Evolutionary conservation across 306 rosid genomes (phyloP), one percentile per base, ranked within the genome.

Genomic region (Glycine latifolia): DNA sequence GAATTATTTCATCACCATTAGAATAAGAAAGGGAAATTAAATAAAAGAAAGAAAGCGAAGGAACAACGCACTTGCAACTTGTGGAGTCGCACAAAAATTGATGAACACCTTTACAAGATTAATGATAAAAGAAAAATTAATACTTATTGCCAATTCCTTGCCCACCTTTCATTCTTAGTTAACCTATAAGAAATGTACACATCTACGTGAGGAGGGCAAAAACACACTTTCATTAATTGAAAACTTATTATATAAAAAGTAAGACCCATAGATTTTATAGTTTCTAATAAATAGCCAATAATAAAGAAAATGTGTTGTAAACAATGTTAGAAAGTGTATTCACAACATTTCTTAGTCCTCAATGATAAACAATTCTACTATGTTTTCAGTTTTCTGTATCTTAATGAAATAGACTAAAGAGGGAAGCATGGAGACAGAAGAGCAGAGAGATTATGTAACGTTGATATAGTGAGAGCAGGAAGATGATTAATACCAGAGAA

Each of bases 401-500:
- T 41, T 4, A 33, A 15, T 52, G 59, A 43, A 8, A 26, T 73
- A 52, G 49, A 60, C 31, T 60, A 8, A 61, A 7, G 35, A 50
- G 33, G 52, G 39, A 26, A 26, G 31, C 31, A 26, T 26, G 31
- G 31, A 68, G 50, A 66, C 4, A 13, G 8, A 46, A 5, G 54
- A 68, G 13, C 31, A 26, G 2, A 26, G 31, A 50, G n/a, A 50
- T 49, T 49, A 49, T 50, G 6, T 11, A 12, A 11, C n/a, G 15
- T 12, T 33, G n/a, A 46, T 31, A 75, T 3, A 15, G 69, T 59
- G 41, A 58, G 53, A 44, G 59, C 2, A 46, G 39, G 61, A 44
- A 50, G 75, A 74, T 54, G 52, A 44, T 9, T 12, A 54, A 12
- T 74, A 87, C 89, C 80, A 75, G 92, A 85, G 58, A 89, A 82